Conservation (phyloP, 2,329 filamentous ascomycete species). For the Talaromyces marneffei region DNA sequence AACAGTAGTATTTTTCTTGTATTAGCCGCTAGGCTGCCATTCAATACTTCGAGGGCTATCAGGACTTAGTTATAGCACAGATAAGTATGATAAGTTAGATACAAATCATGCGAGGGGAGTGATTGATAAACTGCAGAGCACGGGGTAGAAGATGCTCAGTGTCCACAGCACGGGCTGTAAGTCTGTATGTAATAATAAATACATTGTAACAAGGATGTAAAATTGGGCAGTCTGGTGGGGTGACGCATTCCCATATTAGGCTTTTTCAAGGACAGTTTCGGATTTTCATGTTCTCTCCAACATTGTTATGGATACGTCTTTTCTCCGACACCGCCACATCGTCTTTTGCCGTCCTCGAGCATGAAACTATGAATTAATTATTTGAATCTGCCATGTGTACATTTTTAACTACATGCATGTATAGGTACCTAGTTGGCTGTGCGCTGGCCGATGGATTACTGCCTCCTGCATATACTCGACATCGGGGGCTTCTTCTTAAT, state of each 20-base stretch:
- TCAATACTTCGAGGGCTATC: too few species aligned
- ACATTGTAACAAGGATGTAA: background rate
- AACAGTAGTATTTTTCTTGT: background rate
- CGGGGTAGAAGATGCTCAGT: background rate
- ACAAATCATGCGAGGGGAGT: too few species aligned
- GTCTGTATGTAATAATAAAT: too few species aligned
- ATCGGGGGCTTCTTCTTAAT: background rate
- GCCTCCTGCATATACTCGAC: background rate
- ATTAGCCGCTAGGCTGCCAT: too few species aligned
- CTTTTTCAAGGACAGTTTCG: background rate
- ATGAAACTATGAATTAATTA: too few species aligned
- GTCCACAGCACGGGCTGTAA: background rate
- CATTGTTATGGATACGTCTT: background rate
- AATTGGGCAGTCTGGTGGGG: conserved; percentile 6
- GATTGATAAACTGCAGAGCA: background rate
- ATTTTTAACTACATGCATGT: conserved; percentile 4
- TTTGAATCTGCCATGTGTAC: conserved; percentile 5
- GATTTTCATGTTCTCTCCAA: background rate
- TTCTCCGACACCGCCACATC: conserved; percentile 5
- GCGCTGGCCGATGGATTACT: background rate
- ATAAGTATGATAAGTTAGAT: background rate
- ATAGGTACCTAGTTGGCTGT: conserved; percentile 1
- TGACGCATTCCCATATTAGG: conserved; percentile 3
- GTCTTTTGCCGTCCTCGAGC: background rate
- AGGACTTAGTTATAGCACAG: too few species aligned